phyloP scores from a whole-genome alignment of 1,139 yeast genomes.

The Sugiyamaella novakii region DNA sequence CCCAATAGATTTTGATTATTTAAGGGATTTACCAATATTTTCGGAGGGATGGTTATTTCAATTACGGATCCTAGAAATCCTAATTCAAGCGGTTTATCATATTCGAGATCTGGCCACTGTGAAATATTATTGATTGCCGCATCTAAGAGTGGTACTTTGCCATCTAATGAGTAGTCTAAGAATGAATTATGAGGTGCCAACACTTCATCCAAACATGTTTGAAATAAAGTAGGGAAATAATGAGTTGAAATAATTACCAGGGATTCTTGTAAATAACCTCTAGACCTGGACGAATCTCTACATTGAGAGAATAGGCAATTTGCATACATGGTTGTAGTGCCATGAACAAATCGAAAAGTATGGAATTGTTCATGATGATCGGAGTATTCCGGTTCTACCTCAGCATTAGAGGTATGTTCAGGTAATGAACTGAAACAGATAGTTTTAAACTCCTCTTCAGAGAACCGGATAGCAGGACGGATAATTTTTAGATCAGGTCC shows the following conservation, averaged over 20 bases:
- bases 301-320: slow-evolving; percentile 34
- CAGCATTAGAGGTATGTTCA: slow-evolving; percentile 29
- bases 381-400: slow-evolving; percentile 10
- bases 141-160: slow-evolving; percentile 36
- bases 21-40: slow-evolving; percentile 22
- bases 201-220: slow-evolving; percentile 31
- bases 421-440: slow-evolving; percentile 40
- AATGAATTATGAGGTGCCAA: slow-evolving; percentile 22
- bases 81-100: slow-evolving; percentile 27
- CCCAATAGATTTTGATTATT: slow-evolving; percentile 24
- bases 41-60: slow-evolving; percentile 22
- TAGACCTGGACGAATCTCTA: slow-evolving; percentile 25
- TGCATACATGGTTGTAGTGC: slow-evolving; percentile 28
- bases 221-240: slow-evolving; percentile 34
- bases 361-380: slow-evolving; percentile 26
- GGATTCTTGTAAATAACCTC: slow-evolving; percentile 39
- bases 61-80: slow-evolving; percentile 36
- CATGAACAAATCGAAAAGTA: slow-evolving; percentile 29
- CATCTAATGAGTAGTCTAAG: slow-evolving; percentile 26
- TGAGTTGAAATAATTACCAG: slow-evolving; percentile 35
- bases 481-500: slow-evolving; percentile 42
- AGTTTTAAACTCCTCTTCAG: slow-evolving; percentile 36
- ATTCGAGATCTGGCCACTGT: slow-evolving; percentile 36
- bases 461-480: slow-evolving; percentile 34
- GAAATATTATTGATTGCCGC: slow-evolving; percentile 36